Evolutionary conservation across 1,284 basidiomycete genomes (phyloP).

Genomic region (Ustilago xerochloae): DNA sequence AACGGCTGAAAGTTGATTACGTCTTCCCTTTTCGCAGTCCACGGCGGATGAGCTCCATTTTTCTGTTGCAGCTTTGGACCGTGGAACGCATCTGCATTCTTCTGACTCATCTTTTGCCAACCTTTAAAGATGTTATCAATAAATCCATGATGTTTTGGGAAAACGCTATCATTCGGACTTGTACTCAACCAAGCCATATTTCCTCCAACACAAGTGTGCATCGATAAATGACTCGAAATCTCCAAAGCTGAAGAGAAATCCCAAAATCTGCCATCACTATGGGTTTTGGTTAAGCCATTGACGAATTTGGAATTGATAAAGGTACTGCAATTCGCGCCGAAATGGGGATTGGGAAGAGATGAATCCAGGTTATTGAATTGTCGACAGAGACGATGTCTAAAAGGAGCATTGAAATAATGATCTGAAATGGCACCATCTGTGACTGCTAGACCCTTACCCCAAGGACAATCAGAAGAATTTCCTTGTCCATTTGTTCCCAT

Average conservation of each 20-base stretch:
- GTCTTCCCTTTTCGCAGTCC: slow-evolving; percentile 22
- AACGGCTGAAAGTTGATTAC: slow-evolving; percentile 31
- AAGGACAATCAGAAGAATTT: slow-evolving; percentile 12
- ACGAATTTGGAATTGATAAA: slow-evolving; percentile 27
- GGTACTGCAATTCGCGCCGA: slow-evolving; percentile 31
- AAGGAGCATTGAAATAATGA: slow-evolving; percentile 36
- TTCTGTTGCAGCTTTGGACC: slow-evolving; percentile 32
- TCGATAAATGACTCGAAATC: slow-evolving; percentile 22
- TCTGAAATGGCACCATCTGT: slow-evolving; percentile 27
- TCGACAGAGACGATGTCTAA: slow-evolving; percentile 32
- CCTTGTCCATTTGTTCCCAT: slow-evolving; percentile 32
- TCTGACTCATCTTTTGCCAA: slow-evolving; percentile 18
- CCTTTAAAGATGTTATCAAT: slow-evolving; percentile 14
- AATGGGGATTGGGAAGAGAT: slow-evolving; percentile 10
- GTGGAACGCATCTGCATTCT: slow-evolving; percentile 23
- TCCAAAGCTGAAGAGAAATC: slow-evolving; percentile 37
- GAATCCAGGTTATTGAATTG: slow-evolving; percentile 38
- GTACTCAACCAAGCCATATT: slow-evolving; percentile 31
- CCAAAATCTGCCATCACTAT: slow-evolving; percentile 29
- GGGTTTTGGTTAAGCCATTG: slow-evolving; percentile 9
- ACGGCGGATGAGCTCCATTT: slow-evolving; percentile 7
- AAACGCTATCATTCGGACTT: slow-evolving; percentile 19
- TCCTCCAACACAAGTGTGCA: slow-evolving; percentile 39
- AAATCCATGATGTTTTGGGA: slow-evolving; percentile 14
- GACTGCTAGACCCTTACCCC: slow-evolving; percentile 11